phyloP scores from a whole-genome alignment of 805 yeast species.

The Jamesozyma gamospora region DNA sequence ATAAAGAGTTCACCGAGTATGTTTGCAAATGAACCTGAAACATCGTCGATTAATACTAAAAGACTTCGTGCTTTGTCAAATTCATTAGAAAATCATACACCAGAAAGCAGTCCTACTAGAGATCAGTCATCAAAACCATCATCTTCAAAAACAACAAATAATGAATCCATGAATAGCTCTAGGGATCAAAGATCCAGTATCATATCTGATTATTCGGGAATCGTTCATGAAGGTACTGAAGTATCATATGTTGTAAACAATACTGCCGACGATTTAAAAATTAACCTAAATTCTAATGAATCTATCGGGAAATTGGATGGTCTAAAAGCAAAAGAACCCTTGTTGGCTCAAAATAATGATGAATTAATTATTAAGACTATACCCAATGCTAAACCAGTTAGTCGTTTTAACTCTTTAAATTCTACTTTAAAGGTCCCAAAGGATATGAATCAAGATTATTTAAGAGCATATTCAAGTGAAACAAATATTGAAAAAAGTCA shows the following conservation, averaged over 20 bases:
- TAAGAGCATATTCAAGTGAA: too few relatives aligned
- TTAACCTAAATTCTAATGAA: too few relatives aligned
- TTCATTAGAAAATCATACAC: slow-evolving; percentile 9
- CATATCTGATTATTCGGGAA: slow-evolving; percentile 26
- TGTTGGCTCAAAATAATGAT: background rate
- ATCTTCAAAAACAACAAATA: too few relatives aligned
- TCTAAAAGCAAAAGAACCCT: too few relatives aligned
- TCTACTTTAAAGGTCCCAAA: slow-evolving; percentile 1
- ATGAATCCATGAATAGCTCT: background rate
- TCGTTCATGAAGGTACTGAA: slow-evolving; percentile 26
- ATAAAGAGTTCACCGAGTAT: too few relatives aligned
- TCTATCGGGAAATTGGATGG: too few relatives aligned
- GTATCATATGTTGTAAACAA: slow-evolving; percentile 23
- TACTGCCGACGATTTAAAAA: background rate
- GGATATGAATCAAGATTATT: background rate
- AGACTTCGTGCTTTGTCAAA: slow-evolving; percentile 24
- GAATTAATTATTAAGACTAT: slow-evolving; percentile 14
- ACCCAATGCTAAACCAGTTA: slow-evolving; percentile 16
- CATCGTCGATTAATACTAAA: slow-evolving; percentile 15
- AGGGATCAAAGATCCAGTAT: slow-evolving; percentile 13
- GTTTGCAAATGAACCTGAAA: slow-evolving; percentile 2
- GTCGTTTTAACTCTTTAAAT: slow-evolving; percentile 9
- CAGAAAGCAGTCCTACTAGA: too few relatives aligned
- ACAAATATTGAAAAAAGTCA: too few relatives aligned
- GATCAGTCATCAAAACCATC: too few relatives aligned